Base-by-base conservation (phyloP, 78 protist species). In the Chrysochromulina tobinii region DNA sequence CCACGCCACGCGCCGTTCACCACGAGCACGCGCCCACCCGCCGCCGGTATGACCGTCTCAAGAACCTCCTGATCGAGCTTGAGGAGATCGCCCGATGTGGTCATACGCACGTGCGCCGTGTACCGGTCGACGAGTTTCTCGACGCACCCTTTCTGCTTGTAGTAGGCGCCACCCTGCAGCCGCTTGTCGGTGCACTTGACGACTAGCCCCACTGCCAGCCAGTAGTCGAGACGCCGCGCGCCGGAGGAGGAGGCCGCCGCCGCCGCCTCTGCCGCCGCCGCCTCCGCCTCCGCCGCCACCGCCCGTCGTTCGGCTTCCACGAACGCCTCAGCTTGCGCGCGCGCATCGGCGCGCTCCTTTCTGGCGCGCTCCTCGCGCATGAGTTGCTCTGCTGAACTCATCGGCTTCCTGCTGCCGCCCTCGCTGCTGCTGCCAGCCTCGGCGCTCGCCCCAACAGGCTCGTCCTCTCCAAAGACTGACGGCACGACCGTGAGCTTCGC, bases 131-230 rank as follows among this genome's bases (percentile, higher is more conserved):
- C 15, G 14, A 91, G 61, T 38, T 38, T 21, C 61, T 50, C 69
- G 14, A 93, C 93, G 58, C 18, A n/a, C 61, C 94, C 95, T 89
- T 89, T 93, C 85, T 75, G 69, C 81, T 90, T 93, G 92, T 93
- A 91, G 89, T 83, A 93, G 57, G 3, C 1, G 12, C 95, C 95
- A 7, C 57, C 88, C 15, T 1, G 51, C 50, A 93, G 84, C 88
- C 4, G 0, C 86, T 90, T 66, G 88, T 87, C 53, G 61, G 73
- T 1, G 48, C 84, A 58, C 92, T 81, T 66, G 51, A 93, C 95
- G 25, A 92, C 90, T 18, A 92, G 48, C 8, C 51, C 61, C 20
- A 15, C 3, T 3, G 0, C 2, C 72, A 84, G 54, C 90, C 83
- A 66, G 53, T 69, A 27, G 50, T n/a, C 79, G 84, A 57, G 54